Conservation (phyloP, 2,329 filamentous ascomycete species). For the Penicillium frequentans region DNA sequence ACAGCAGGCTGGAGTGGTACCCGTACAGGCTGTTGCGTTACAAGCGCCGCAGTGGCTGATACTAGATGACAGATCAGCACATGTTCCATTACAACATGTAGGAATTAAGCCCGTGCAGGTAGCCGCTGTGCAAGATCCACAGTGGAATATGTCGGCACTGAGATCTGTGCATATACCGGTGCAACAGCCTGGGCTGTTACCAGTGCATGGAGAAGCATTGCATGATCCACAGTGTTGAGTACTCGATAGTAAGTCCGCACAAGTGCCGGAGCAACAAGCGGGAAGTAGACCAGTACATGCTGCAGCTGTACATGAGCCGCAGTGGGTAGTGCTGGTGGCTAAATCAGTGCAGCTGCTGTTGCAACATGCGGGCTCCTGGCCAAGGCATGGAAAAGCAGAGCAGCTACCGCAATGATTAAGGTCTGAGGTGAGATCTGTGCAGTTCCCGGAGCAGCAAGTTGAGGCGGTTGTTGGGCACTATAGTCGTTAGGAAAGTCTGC, state of each 20-base stretch:
- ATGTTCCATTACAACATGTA: conserved; percentile 6
- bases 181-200: conserved; percentile 4
- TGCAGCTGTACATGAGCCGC: conserved; percentile 4
- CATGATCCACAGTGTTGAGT: conserved; percentile 10
- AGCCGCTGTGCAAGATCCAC: conserved; percentile 5
- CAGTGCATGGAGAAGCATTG: background rate
- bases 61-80: conserved; percentile 1
- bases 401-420: conserved; percentile 12
- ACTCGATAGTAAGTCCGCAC: conserved; percentile 2
- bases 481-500: background rate
- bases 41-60: background rate
- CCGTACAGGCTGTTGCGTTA: background rate
- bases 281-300: conserved; percentile 1
- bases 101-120: conserved; percentile 4
- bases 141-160: conserved; percentile 4
- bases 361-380: conserved; percentile 5
- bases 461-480: conserved; percentile 7
- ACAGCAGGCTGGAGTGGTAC: conserved; percentile 9
- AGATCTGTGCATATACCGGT: conserved; percentile 7
- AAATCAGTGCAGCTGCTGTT: conserved; percentile 9
- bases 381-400: conserved; percentile 8
- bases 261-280: conserved; percentile 8
- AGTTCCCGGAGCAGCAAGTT: conserved; percentile 16
- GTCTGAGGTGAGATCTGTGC: conserved; percentile 7
- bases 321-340: conserved; percentile 1